Evolutionary conservation across 2,329 filamentous ascomycete genomes (phyloP).

Genomic region (Myriosclerotinia scirpicola): DNA sequence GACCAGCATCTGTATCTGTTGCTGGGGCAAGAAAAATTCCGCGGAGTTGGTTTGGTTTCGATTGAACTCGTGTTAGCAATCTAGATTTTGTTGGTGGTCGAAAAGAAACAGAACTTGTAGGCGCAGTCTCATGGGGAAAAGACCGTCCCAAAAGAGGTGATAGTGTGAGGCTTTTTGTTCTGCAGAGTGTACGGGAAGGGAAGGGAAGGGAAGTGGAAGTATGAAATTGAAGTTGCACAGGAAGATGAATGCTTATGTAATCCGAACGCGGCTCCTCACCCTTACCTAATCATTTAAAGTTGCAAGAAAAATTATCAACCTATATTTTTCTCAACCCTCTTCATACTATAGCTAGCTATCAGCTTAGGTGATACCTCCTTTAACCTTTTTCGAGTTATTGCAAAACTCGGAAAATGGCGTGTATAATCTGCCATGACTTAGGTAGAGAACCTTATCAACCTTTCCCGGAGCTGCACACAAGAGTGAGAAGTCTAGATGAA

Average conservation of each 20-base stretch:
- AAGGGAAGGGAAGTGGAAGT: background rate
- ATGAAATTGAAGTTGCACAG: background rate
- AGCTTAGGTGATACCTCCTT: background rate
- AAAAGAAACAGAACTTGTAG: background rate
- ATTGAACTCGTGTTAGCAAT: conserved; percentile 1
- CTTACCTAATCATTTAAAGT: too few relatives aligned
- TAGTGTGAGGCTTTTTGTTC: background rate
- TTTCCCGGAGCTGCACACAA: background rate
- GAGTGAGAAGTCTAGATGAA: too few relatives aligned
- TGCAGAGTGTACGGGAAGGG: background rate
- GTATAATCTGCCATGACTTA: too few relatives aligned
- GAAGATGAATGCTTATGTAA: too few relatives aligned
- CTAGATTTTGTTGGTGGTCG: conserved; percentile 3
- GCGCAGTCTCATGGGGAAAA: background rate
- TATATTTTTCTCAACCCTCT: background rate
- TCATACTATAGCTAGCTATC: background rate
- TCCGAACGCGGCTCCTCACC: too few relatives aligned
- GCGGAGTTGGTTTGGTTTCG: background rate
- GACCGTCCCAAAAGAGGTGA: background rate
- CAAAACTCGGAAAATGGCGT: too few relatives aligned
- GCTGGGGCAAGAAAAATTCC: background rate
- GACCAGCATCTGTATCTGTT: background rate
- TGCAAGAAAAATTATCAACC: too few relatives aligned
- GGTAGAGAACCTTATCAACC: too few relatives aligned
- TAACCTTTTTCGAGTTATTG: background rate